Base-by-base conservation (phyloP, 768 basidiomycete genomes). In the Leccinum incarnatum region DNA sequence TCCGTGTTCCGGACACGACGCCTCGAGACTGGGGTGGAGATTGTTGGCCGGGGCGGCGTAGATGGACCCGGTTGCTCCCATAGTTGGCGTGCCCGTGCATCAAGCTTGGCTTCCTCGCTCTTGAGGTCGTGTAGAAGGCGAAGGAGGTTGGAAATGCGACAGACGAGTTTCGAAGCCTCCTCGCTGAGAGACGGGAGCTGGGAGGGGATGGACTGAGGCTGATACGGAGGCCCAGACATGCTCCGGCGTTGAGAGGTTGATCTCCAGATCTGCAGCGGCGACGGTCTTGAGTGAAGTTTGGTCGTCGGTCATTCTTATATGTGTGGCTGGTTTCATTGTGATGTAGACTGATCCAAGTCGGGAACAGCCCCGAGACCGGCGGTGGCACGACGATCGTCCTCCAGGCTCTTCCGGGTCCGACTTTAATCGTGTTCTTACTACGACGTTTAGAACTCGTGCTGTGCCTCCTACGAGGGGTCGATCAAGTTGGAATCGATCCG, bases 71-170 rank as follows among this genome's bases (percentile, higher is more conserved):
- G 53, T 14, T 53, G 60, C 14, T n/a, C 53, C 21, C 56, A 10
- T 9, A 69, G 59, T n/a, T 51, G 59, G 27, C 51, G 57, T 36
- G 59, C 65, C 21, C 51, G 65, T 15, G 56, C 50, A 4, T 69
- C 57, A 29, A 69, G 69, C 34, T 29, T 47, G 12, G 53, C 55
- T 40, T 69, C 69, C 52, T 69, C 69, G 5, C 36, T 48, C 45
- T 69, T 58, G 47, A 71, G 67, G 23, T 66, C 42, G 51, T 45
- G 67, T 23, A 67, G 65, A 42, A 55, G 65, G 12, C 42, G 56
- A 57, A 71, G 46, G 48, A 69, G 62, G 30, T 57, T 51, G 23
- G 67, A 56, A 27, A 69, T 59, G 17, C 53, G 62, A 55, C 14
- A 49, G 46, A 63, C 42, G 23, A 69, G 45, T 9, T 14, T 21